These are phyloP conservation scores for Citrullus colocynthis DNA, from an alignment of 306 rosid genomes.

Conservation along the genomic window DNA sequence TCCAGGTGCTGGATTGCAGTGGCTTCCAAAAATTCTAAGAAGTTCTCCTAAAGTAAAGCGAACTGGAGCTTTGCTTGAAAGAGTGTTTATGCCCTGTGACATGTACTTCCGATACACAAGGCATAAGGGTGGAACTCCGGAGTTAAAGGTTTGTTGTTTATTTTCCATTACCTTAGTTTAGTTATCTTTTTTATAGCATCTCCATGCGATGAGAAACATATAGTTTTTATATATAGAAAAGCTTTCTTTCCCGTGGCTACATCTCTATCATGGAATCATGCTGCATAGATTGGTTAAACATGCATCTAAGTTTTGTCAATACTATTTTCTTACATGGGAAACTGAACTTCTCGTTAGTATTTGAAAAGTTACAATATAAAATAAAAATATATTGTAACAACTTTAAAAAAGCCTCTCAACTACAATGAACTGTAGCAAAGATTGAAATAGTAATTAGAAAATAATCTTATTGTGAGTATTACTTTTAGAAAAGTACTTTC, in stretches of 20 bases:
- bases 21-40: conserved; percentile 91
- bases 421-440: background rate
- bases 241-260: background rate
- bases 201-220: background rate
- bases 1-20: conserved; percentile 99
- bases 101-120: conserved; percentile 95
- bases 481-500: background rate
- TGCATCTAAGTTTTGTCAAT: background rate
- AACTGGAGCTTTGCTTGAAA: conserved; percentile 98
- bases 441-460: background rate
- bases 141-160: conserved; percentile 44
- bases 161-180: background rate
- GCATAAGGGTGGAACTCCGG: conserved; percentile 97
- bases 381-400: background rate
- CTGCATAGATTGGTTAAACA: background rate
- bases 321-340: background rate
- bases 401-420: background rate
- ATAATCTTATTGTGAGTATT: background rate
- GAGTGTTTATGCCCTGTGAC: conserved; percentile 98
- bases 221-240: background rate
- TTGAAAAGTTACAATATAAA: background rate
- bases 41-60: conserved; percentile 98
- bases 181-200: background rate
- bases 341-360: background rate
- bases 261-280: background rate